Base-by-base conservation (phyloP, 108 stramenopile species). In the Aurantiochytrium sp. region DNA sequence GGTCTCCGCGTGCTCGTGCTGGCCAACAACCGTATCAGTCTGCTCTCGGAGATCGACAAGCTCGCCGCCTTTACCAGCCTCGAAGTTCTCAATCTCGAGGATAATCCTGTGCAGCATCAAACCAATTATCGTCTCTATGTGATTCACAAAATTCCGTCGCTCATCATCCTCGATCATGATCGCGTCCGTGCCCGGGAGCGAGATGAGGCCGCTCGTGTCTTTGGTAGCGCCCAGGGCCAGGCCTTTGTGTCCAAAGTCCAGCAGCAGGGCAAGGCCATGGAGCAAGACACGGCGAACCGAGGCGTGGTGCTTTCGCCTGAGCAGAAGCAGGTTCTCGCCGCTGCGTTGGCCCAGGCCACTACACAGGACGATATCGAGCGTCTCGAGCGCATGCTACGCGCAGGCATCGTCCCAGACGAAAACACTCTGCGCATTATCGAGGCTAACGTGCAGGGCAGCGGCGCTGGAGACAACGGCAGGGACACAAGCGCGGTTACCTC, bases 1-100 rank as follows among this genome's bases (percentile, higher is more conserved):
- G 19, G 88, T 8, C 71, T 90, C 28, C 25, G 58, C 29, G 87
- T 87, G 43, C 88, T 90, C 25, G 88, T 90, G 60, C 87, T 90
- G 47, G 43, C 90, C 47, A 69, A 69, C 28, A 90, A 90, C 72
- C 57, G 72, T n/a, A 71, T 90, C 1, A 44, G 23, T 5, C 44
- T 64, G 18, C 87, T 90, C 18, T 28, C 69, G 14, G 90, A 90
- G 35, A 49, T 90, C 10, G 87, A 88, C 51, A 29, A 29, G 14
- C 44, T 90, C 58, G 90, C 90, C 55, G 8, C 5, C 16, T 89
- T 88, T 8, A 90, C 16, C 5, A 4, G 6, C 12, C 58, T 90
- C 35, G n/a, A n/a, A 19, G 25, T 29, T 5, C 35, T 90, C 16
- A 88, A 58, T 5, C 45, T 90, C 44, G 47, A 44, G 53, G 43